A percentile compares a stretch with the other conserved stretches of the same genome.
These are phyloP conservation scores for Rubia balearica DNA, from an alignment of 305 asterid species.

Conservation along the genomic window DNA sequence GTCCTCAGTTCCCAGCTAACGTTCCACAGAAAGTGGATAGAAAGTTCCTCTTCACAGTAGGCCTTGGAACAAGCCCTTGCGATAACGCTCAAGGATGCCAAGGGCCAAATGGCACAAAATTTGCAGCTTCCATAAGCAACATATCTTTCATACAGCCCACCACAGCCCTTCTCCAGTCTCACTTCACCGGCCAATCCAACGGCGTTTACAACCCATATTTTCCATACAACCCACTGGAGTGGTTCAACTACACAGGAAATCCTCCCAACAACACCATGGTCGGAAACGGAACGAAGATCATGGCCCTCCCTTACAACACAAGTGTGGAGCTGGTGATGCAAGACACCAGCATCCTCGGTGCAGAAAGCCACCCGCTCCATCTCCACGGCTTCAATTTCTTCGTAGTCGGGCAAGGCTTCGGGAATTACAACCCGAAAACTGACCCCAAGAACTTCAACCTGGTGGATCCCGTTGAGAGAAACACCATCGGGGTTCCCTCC, in stretches of 20 bases:
- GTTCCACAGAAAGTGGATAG: constrained; percentile 38
- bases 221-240: constrained; percentile 33
- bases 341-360: constrained; percentile 60
- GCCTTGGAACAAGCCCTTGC: constrained; percentile 49
- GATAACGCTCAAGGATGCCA: constrained; percentile 38
- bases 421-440: constrained; percentile 32
- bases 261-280: constrained; percentile 49
- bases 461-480: constrained; percentile 51
- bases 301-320: constrained; percentile 37
- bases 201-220: constrained; percentile 38
- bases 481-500: constrained; percentile 51
- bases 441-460: constrained; percentile 49
- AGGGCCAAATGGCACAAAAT: constrained; percentile 49
- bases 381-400: constrained; percentile 61
- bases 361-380: constrained; percentile 62
- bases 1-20: constrained; percentile 41
- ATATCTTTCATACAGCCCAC: constrained; percentile 38
- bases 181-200: constrained; percentile 38
- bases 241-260: constrained; percentile 52
- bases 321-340: constrained; percentile 58
- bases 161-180: constrained; percentile 48
- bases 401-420: constrained; percentile 56
- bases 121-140: constrained; percentile 49
- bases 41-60: constrained; percentile 39
- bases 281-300: constrained; percentile 36